Evolutionary conservation across 306 rosid species (phyloP).

Genomic region (Urtica urens): DNA sequence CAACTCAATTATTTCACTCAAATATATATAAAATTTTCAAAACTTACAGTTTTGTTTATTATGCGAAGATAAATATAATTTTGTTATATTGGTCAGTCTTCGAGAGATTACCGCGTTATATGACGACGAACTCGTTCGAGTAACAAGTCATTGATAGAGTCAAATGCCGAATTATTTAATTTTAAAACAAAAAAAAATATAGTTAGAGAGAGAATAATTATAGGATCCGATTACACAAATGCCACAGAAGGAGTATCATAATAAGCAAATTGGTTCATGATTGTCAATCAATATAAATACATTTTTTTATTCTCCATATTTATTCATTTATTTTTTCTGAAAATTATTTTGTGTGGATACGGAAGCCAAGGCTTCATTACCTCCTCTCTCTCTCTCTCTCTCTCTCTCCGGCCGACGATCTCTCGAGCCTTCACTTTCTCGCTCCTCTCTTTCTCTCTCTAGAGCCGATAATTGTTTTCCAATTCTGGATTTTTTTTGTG

Average conservation of each 20-base stretch:
- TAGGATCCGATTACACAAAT: background rate
- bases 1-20: too few species aligned
- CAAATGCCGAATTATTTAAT: background rate
- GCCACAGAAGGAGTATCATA: background rate
- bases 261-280: background rate
- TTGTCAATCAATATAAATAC: background rate
- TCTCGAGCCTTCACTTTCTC: conserved; percentile 21
- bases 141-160: background rate
- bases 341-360: conserved; percentile 44
- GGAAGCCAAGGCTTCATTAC: conserved; percentile 34
- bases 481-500: background rate
- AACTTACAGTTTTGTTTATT: too few species aligned
- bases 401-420: conserved; percentile 19
- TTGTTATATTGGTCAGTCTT: too few species aligned
- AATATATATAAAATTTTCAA: too few species aligned
- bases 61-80: too few species aligned
- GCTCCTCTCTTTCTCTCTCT: conserved; percentile 23
- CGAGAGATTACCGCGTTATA: background rate
- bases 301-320: background rate
- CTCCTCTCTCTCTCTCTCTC: conserved; percentile 29
- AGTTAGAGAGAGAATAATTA: background rate
- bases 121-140: background rate
- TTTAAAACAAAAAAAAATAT: background rate
- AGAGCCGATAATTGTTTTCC: conserved; percentile 11
- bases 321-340: background rate